Evolutionary conservation across 495 filamentous ascomycete genomes (phyloP), one percentile per base, ranked within the genome.

Genomic region (Neurospora hispaniola): DNA sequence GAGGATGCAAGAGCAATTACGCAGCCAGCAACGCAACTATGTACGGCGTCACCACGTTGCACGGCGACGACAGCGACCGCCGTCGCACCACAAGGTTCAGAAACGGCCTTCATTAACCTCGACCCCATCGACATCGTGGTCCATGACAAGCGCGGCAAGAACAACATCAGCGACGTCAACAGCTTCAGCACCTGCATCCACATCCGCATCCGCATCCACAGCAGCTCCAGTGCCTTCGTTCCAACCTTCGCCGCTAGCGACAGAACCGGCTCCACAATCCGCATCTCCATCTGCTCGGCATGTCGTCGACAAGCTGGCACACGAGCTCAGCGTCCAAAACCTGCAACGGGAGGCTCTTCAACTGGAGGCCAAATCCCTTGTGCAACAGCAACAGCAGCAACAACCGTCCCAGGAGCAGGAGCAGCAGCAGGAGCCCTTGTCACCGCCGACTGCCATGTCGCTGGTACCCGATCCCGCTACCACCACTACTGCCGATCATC

Each of bases 251-350:
- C 20, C 0, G 46, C 46, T 5, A 23, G 4, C 5, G 44, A 23
- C n/a, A 20, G 44, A 12, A 48, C 23, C 23, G 54, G 14, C 31
- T 66, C 23, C 23, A 35, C 4, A 38, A 12, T 12, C 14, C 54
- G 6, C 23, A 66, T 9, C 14, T 66, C 54, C 54, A 35, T 66
- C 31, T 35, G 27, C 54, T 66, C 54, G 6, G 7, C 23, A 66
- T 66, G 54, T 44, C 38, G 73, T 82, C 44, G 80, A 83, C 9
- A 75, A 69, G 6, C 73, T 84, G 69, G 78, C 79, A 23, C 77
- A 75, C 71, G 78, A 80, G 71, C 75, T 83, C 70, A 83, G 81
- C 77, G 73, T 76, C 46, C 82, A 84, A 42, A 78, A 79, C 42
- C 74, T 80, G 31, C 78, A 75, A 59, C 48, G 23, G 23, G 48